These are phyloP conservation scores for Coleophoma eucalyptorum DNA, from an alignment of 2,329 filamentous ascomycete genomes.

Conservation along the genomic window DNA sequence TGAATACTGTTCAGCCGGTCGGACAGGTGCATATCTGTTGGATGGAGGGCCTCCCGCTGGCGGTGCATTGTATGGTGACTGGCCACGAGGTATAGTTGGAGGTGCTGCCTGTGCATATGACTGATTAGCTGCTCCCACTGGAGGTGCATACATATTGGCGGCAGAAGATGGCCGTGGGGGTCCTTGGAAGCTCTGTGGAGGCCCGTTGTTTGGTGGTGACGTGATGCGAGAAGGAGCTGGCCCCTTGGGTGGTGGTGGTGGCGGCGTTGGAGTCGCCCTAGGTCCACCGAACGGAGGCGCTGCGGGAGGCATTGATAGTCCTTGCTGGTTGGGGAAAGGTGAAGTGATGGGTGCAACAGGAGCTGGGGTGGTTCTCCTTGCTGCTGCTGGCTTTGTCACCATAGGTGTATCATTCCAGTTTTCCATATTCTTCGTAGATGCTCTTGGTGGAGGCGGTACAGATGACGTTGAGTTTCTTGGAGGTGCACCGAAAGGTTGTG, in stretches of 20 bases:
- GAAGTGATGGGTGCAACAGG: constrained; percentile 60
- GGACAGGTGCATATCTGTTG: constrained; percentile 71
- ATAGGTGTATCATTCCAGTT: constrained; percentile 96
- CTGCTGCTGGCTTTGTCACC: constrained; percentile 67
- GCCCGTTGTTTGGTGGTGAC: constrained; percentile 61
- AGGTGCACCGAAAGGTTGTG: constrained; percentile 42
- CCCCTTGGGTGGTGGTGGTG: constrained; percentile 82
- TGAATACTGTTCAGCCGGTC: constrained; percentile 48
- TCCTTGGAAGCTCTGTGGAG: constrained; percentile 44
- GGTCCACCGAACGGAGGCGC: constrained; percentile 54
- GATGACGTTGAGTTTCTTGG: constrained; percentile 67
- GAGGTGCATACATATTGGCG: constrained; percentile 62
- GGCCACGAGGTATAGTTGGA: constrained; percentile 65
- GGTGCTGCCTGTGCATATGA: constrained; percentile 30
- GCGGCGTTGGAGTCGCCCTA: constrained; percentile 64
- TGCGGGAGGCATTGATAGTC: constrained; percentile 50
- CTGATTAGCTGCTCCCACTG: constrained; percentile 37
- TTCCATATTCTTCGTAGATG: constrained; percentile 57
- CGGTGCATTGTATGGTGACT: constrained; percentile 84
- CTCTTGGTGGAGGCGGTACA: constrained; percentile 63
- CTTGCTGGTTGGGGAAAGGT: constrained; percentile 68
- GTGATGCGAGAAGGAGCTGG: constrained; percentile 65
- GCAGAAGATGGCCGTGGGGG: constrained; percentile 50
- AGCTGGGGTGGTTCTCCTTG: constrained; percentile 71
- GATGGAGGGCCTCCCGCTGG: constrained; percentile 65